These are phyloP conservation scores for Corinectria fuckeliana DNA, from an alignment of 2,329 filamentous ascomycete genomes.

Conservation along the genomic window DNA sequence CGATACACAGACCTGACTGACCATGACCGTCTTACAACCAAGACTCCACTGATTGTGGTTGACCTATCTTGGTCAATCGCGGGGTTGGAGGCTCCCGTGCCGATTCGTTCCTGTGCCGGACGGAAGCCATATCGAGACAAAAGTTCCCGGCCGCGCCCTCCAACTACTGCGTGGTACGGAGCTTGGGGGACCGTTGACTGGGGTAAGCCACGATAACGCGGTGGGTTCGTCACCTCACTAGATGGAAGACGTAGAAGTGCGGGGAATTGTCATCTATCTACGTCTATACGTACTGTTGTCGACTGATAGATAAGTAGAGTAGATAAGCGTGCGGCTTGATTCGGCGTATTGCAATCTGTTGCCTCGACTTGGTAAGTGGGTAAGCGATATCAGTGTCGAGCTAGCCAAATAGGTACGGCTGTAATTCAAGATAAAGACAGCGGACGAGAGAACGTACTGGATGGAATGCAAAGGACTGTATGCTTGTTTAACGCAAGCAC, in stretches of 20 bases:
- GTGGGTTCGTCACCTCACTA: background rate
- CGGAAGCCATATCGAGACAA: background rate
- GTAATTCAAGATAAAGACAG: too few relatives aligned
- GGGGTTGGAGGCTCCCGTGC: background rate
- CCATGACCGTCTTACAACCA: too few relatives aligned
- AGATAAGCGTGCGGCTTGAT: background rate
- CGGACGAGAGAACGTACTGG: too few relatives aligned
- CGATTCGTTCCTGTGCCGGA: background rate
- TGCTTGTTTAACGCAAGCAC: too few relatives aligned
- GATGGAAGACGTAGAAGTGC: background rate
- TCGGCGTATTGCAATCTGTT: slow-evolving; percentile 11
- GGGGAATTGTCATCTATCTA: too few relatives aligned
- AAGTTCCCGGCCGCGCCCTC: background rate
- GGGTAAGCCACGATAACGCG: background rate
- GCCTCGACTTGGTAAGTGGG: slow-evolving; percentile 10
- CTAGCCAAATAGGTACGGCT: too few relatives aligned
- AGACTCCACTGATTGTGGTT: background rate
- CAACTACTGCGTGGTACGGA: too few relatives aligned
- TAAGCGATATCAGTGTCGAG: too few relatives aligned
- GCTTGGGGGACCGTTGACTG: background rate
- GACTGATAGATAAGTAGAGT: background rate
- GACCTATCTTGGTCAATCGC: background rate
- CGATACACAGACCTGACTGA: background rate
- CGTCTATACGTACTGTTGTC: too few relatives aligned
- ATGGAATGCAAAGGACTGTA: too few relatives aligned